Percentiles rank a stretch among this genome's conserved stretches.
Evolutionary conservation across 169 alveolate genomes (phyloP).

Genomic region (Pseudocohnilembus persalinus): DNA sequence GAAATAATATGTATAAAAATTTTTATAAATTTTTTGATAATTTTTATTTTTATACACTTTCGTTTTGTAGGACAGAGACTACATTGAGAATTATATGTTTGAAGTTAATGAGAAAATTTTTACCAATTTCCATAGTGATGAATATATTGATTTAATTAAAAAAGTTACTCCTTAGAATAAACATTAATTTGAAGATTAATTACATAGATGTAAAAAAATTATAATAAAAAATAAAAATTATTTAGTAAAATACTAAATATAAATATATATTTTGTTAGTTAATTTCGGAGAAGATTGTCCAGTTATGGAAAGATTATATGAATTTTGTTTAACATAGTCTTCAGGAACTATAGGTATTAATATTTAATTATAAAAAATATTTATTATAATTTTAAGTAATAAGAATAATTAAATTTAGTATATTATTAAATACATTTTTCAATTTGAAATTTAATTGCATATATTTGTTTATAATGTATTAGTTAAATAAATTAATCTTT

Average conservation of each 20-base stretch:
- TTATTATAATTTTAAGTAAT: not conserved
- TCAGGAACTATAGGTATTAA: slow-evolving; percentile 75
- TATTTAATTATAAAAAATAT: not conserved
- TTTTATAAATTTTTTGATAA: not conserved
- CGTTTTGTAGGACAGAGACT: slow-evolving; percentile 16
- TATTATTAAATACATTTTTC: too few species aligned
- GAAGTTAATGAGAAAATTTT: slow-evolving; percentile 61
- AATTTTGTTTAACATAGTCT: slow-evolving; percentile 83
- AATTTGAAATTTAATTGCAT: too few species aligned
- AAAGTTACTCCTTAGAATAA: slow-evolving; percentile 81
- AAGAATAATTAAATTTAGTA: slow-evolving; percentile 64
- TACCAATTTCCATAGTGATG: slow-evolving; percentile 87
- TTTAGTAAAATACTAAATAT: not conserved
- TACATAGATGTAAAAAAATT: slow-evolving; percentile 66
- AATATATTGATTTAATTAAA: slow-evolving; percentile 85
- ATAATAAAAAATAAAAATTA: not conserved
- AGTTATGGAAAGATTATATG: slow-evolving; percentile 89
- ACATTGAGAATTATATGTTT: slow-evolving; percentile 28
- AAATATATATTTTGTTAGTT: slow-evolving; percentile 31
- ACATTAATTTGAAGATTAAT: slow-evolving; percentile 80
- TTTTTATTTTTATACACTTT: too few species aligned
- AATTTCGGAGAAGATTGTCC: slow-evolving; percentile 94
- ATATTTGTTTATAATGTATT: slow-evolving; percentile 85
- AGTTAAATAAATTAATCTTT: slow-evolving; percentile 82
- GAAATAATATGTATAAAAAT: too few species aligned